Base-by-base conservation (phyloP, 2,329 filamentous ascomycete genomes). In the Fusarium kyushuense region DNA sequence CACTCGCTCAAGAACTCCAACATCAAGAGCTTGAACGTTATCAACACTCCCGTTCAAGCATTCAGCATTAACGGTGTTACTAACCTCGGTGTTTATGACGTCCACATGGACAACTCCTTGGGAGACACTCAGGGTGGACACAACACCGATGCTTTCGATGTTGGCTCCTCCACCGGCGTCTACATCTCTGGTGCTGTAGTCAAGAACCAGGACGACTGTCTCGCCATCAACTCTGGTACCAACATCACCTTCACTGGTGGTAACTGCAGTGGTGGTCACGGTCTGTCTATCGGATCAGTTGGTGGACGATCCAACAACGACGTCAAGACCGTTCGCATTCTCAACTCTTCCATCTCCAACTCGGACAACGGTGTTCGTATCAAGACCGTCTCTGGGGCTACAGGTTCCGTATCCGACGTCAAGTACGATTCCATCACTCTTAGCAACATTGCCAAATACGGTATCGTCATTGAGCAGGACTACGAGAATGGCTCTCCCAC, bases 141-240 rank as follows among this genome's bases (percentile, higher is more conserved):
- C 70, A 89, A 89, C 80, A 89, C 86, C 1, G 87, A 89, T 71
- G 87, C 81, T 2, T 89, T 89, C 68, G 86, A 89, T 58, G 81
- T 89, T 48, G 83, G 84, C 49, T 78, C 75, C 35, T 86, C 82
- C 35, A 79, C 73, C 23, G 80, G 80, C 40, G 79, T 89, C 25
- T 81, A 79, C 59, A 88, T 89, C 63, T 79, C 79, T 19, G 83
- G 82, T 36, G 84, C 85, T 40, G 81, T 79, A 33, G 80, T 89
- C 55, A 82, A 86, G 74, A 89, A 89, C 79, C 87, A 89, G 77
- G 87, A 89, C 60, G 87, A 89, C 72, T 89, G 87, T 68, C 79
- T 89, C 10, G 86, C 87, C 27, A 74, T 86, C 63, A 89, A 87
- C 78, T 86, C 84, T 4, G 84, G 83, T 2, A 80, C 76, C 29